Evolutionary conservation across 345 rosid species (phyloP).

Genomic region (Excoecaria agallocha): DNA sequence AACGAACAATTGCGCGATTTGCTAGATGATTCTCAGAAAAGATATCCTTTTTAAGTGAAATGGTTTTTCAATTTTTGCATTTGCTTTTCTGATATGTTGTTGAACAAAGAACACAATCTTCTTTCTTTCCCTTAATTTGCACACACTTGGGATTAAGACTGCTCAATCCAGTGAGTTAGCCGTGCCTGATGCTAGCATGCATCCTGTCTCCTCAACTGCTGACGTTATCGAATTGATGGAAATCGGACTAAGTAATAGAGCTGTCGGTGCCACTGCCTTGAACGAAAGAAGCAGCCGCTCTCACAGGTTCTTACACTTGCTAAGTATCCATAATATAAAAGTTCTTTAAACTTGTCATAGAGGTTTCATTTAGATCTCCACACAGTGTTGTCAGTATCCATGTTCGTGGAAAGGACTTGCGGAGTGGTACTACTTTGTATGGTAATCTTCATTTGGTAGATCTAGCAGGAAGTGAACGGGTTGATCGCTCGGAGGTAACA

Average conservation of each 20-base stretch:
- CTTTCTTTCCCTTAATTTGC: conserved; percentile 54
- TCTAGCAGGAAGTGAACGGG: conserved; percentile 97
- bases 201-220: conserved; percentile 58
- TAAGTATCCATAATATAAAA: neutral
- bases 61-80: neutral
- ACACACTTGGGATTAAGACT: conserved; percentile 69
- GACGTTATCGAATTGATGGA: conserved; percentile 77
- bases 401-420: conserved; percentile 73
- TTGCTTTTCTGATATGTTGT: neutral
- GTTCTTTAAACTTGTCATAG: neutral
- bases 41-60: conserved; percentile 57
- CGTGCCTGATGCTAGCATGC: conserved; percentile 93
- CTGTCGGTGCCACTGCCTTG: conserved; percentile 72
- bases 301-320: conserved; percentile 55
- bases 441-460: conserved; percentile 94
- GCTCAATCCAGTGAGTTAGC: conserved; percentile 66
- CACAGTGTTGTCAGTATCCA: conserved; percentile 82
- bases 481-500: conserved; percentile 86
- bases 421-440: conserved; percentile 43
- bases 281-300: conserved; percentile 98
- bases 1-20: conserved; percentile 88
- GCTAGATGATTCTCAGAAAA: conserved; percentile 60
- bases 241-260: conserved; percentile 68
- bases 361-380: conserved; percentile 15
- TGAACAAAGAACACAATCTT: neutral